These are phyloP conservation scores for Epichloe glyceriae DNA, from an alignment of 2,329 filamentous ascomycete species.

Conservation along the genomic window DNA sequence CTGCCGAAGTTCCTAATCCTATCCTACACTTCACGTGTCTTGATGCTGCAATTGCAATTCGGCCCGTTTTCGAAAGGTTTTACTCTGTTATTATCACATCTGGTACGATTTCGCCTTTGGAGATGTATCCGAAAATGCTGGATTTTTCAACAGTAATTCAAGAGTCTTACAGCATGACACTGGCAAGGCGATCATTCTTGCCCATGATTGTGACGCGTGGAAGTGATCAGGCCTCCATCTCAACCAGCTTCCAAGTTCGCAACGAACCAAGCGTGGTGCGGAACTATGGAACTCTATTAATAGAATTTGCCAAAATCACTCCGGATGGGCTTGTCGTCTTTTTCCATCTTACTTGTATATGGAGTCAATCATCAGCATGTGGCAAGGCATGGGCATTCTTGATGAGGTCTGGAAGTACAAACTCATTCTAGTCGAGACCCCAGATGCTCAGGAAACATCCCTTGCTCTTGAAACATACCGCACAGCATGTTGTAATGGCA, in stretches of 20 bases:
- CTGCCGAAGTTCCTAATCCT: slow-evolving; percentile 88
- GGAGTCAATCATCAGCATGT: slow-evolving; percentile 98
- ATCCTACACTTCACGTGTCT: slow-evolving; percentile 95
- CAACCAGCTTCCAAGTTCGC: slow-evolving; percentile 85
- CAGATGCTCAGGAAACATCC: slow-evolving; percentile 92
- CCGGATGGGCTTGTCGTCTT: slow-evolving; percentile 98
- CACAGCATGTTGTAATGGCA: slow-evolving; percentile 92
- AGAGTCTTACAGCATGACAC: slow-evolving; percentile 94
- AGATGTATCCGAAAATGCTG: slow-evolving; percentile 99
- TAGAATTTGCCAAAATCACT: slow-evolving; percentile 90
- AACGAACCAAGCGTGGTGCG: slow-evolving; percentile 95
- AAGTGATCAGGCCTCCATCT: slow-evolving; percentile 85
- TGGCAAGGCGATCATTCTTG: slow-evolving; percentile 86
- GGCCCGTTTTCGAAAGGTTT: slow-evolving; percentile 93
- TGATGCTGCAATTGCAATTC: slow-evolving; percentile 95
- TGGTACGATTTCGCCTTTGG: slow-evolving; percentile 87
- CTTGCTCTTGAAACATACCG: slow-evolving; percentile 92
- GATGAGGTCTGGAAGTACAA: slow-evolving; percentile 99
- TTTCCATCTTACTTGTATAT: slow-evolving; percentile 98
- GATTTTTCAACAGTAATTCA: slow-evolving; percentile 86
- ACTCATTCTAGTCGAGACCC: slow-evolving; percentile 92
- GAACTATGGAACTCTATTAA: slow-evolving; percentile 87
- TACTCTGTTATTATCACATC: slow-evolving; percentile 98
- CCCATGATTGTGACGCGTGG: slow-evolving; percentile 96
- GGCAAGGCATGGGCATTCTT: slow-evolving; percentile 96